These are phyloP conservation scores for Paecilomyces variotii DNA, from an alignment of 2,329 filamentous ascomycete genomes.

Conservation along the genomic window DNA sequence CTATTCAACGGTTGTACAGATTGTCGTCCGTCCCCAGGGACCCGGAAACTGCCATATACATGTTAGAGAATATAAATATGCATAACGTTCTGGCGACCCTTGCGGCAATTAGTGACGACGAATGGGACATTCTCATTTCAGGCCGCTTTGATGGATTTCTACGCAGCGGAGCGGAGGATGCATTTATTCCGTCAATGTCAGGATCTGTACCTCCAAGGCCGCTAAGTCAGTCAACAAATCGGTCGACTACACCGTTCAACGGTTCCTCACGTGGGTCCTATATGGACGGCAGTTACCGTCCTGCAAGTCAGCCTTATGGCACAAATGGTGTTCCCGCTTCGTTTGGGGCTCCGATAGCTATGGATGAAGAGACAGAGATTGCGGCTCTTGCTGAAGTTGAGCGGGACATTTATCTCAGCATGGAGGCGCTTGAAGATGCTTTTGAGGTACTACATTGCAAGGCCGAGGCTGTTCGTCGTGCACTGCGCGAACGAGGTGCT, in stretches of 20 bases:
- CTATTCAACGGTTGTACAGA: constrained; percentile 79
- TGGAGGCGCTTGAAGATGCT: constrained; percentile 90
- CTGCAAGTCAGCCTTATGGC: constrained; percentile 32
- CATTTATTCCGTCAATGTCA: constrained; percentile 16
- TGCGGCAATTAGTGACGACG: constrained; percentile 78
- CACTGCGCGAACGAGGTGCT: constrained; percentile 72
- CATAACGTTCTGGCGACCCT: constrained; percentile 84
- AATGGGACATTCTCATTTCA: constrained; percentile 93
- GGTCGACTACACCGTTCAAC: constrained; percentile 18
- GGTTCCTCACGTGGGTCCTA: constrained; percentile 26
- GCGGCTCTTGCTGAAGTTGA: constrained; percentile 84
- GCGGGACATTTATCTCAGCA: constrained; percentile 83
- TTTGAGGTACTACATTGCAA: constrained; percentile 85
- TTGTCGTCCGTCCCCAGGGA: constrained; percentile 66
- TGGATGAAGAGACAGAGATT: constrained; percentile 92
- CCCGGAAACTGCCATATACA: constrained; percentile 75
- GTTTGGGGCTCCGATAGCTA: constrained; percentile 67
- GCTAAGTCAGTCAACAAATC: constrained; percentile 33
- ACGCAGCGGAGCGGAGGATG: constrained; percentile 76
- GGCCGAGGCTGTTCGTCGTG: constrained; percentile 70
- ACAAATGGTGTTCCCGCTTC: constrained; percentile 48
- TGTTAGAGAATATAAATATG: constrained; percentile 71
- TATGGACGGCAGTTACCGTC: constrained; percentile 36
- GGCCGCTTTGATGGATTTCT: constrained; percentile 93
- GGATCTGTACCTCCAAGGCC: constrained; percentile 19